Evolutionary conservation across 108 stramenopile species (phyloP).

Genomic region (Mayamaea pseudoterrestris): DNA sequence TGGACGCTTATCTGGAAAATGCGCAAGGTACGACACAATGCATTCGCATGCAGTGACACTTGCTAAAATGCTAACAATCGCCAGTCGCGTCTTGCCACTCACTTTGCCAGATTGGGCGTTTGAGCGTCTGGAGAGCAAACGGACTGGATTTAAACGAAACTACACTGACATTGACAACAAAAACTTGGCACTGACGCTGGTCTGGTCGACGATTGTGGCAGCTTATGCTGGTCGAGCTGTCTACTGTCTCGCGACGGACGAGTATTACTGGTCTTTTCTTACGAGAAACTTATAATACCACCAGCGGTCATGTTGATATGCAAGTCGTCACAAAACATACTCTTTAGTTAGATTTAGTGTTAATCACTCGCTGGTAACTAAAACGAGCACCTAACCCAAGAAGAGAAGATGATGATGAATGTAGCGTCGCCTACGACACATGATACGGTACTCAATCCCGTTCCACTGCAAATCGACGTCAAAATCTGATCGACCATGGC

Average conservation of each 20-base stretch:
- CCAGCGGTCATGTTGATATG: no score
- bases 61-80: not conserved
- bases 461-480: no score
- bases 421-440: no score
- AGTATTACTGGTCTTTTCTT: constrained; percentile 5
- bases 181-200: constrained; percentile 17
- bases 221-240: not conserved
- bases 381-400: no score
- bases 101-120: constrained; percentile 75
- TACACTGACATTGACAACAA: constrained; percentile 16
- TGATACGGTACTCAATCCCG: no score
- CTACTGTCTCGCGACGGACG: constrained; percentile 4
- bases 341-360: no score
- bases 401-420: no score
- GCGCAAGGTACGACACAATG: constrained; percentile 10
- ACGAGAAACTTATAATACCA: not conserved
- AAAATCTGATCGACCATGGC: no score
- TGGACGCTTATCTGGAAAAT: constrained; percentile 61
- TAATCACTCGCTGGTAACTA: no score
- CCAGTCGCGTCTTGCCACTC: no score
- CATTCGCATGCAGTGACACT: not conserved
- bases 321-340: no score
- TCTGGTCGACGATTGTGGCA: constrained; percentile 16
- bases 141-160: constrained; percentile 24
- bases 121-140: constrained; percentile 45